Conservation (phyloP, 2,329 filamentous ascomycete genomes). For the Incumbomyces delicatus region DNA sequence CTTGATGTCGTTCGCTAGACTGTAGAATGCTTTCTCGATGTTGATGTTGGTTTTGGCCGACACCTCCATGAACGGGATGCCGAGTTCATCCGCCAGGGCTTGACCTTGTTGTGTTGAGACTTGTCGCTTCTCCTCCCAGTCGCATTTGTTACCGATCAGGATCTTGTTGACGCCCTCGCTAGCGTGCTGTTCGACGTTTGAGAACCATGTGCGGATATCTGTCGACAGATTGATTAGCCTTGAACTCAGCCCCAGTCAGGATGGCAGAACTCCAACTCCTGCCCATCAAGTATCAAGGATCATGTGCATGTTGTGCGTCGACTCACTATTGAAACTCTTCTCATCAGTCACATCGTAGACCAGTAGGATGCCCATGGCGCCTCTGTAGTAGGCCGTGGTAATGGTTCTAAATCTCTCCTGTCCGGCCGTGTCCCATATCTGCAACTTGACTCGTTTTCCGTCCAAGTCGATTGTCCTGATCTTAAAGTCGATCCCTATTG, state of each 20-base stretch:
- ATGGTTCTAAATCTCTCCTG: constrained; percentile 98
- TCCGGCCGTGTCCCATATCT: constrained; percentile 98
- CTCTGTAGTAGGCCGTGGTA: constrained; percentile 96
- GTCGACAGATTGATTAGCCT: constrained; percentile 13
- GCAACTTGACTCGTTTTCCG: constrained; percentile 95
- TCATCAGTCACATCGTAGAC: constrained; percentile 98
- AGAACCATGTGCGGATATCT: constrained; percentile 99
- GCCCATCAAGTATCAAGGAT: no score
- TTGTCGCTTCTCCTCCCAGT: constrained; percentile 98
- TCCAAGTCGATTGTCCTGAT: constrained; percentile 98
- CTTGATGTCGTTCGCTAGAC: constrained; percentile 91
- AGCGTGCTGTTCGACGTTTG: constrained; percentile 95
- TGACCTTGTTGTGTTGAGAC: constrained; percentile 90
- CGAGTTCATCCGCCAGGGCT: constrained; percentile 85
- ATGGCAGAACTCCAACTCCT: no score
- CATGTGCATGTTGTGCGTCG: not conserved
- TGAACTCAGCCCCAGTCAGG: not conserved
- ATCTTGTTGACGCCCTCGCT: constrained; percentile 99
- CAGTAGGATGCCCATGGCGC: constrained; percentile 94
- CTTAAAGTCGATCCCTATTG: constrained; percentile 99
- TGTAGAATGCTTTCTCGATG: constrained; percentile 97
- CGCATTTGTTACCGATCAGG: constrained; percentile 98
- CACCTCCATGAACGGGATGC: constrained; percentile 96
- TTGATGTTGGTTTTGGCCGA: constrained; percentile 99
- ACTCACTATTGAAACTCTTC: constrained; percentile 85